phyloP scores from a whole-genome alignment of 768 basidiomycete species.

The Mycena capillaripes region DNA sequence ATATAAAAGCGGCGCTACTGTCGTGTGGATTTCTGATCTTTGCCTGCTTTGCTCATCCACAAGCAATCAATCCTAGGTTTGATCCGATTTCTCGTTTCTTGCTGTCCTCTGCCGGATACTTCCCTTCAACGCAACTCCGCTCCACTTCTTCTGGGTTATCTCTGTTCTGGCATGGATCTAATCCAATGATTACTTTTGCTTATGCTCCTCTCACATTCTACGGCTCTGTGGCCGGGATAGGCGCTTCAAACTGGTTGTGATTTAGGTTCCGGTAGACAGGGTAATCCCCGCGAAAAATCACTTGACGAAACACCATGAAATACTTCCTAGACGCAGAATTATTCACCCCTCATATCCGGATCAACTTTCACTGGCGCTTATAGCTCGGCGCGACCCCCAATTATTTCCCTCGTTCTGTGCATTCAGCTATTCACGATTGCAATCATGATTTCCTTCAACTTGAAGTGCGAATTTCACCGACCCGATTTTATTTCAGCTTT shows the following conservation, averaged over 20 bases:
- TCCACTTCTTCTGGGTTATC: conserved; percentile 4
- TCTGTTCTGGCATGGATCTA: not conserved
- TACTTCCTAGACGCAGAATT: conserved; percentile 6
- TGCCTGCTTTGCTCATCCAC: conserved; percentile 3
- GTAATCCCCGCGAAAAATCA: not conserved
- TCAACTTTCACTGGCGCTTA: not conserved
- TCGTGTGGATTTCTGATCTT: conserved; percentile 7
- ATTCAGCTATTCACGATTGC: conserved; percentile 5
- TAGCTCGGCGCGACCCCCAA: conserved; percentile 8
- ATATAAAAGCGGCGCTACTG: conserved; percentile 7
- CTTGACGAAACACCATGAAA: conserved; percentile 10
- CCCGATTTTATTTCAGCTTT: conserved; percentile 4
- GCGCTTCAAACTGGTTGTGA: conserved; percentile 9
- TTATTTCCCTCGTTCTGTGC: conserved; percentile 4
- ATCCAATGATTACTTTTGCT: conserved; percentile 1
- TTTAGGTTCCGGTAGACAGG: not conserved
- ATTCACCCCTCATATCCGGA: not conserved
- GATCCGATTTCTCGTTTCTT: conserved; percentile 1
- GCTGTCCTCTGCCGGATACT: conserved; percentile 3
- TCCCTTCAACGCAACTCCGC: conserved; percentile 1
- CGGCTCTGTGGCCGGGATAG: conserved; percentile 5
- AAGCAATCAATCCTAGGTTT: conserved; percentile 10
- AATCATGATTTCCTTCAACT: not conserved
- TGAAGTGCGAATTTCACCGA: not conserved
- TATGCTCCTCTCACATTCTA: conserved; percentile 13